These are phyloP conservation scores for Ocimum tenuiflorum DNA, from an alignment of 257 asterid species.

Conservation along the genomic window DNA sequence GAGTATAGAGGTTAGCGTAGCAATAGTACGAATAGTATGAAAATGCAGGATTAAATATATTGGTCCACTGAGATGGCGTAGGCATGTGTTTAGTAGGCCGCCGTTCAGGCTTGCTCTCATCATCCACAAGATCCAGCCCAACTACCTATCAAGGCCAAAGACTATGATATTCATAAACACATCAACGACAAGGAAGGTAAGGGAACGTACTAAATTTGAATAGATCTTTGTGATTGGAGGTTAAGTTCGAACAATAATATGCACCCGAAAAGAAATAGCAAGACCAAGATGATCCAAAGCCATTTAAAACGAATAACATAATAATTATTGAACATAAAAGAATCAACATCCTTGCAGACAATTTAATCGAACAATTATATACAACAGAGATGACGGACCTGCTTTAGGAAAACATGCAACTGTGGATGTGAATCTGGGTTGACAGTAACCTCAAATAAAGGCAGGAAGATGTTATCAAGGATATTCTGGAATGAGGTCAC, in stretches of 20 bases:
- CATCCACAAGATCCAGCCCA: constrained; percentile 98
- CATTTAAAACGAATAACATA: background rate
- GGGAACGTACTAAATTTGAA: background rate
- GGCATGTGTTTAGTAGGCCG: constrained; percentile 99
- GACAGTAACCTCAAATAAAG: constrained; percentile 89
- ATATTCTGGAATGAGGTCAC: constrained; percentile 97
- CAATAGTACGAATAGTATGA: constrained; percentile 94
- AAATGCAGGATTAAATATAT: constrained; percentile 85
- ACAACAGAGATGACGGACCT: constrained; percentile 39
- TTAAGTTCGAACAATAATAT: background rate
- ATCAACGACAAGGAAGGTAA: background rate
- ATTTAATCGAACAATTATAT: background rate
- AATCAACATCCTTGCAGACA: background rate
- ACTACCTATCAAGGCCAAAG: constrained; percentile 58
- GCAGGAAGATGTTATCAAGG: constrained; percentile 90
- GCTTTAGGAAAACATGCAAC: constrained; percentile 80
- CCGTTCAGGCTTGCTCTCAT: constrained; percentile 97
- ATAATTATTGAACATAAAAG: background rate
- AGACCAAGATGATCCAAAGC: background rate
- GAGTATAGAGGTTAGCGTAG: constrained; percentile 91
- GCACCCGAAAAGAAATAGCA: background rate
- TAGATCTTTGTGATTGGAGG: too few relatives aligned
- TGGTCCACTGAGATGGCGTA: constrained; percentile 92
- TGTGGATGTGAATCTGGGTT: constrained; percentile 99
- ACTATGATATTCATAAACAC: constrained; percentile 4